These are phyloP conservation scores for Dichotomopilus funicola DNA, from an alignment of 2,329 filamentous ascomycete genomes.

Conservation along the genomic window DNA sequence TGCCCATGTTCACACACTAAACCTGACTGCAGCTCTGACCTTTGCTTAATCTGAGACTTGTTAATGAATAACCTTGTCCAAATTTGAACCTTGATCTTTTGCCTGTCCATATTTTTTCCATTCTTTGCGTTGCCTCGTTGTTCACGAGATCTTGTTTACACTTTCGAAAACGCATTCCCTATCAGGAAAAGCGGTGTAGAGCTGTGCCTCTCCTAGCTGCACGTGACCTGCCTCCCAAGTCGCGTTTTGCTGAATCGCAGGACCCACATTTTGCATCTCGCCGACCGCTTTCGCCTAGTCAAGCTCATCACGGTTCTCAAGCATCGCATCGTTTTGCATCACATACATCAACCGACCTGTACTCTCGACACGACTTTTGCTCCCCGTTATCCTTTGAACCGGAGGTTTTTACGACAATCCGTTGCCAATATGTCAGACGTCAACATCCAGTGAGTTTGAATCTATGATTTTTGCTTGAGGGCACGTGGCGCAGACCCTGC, in stretches of 20 bases:
- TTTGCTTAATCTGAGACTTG: no score
- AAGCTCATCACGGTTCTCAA: constrained; percentile 9
- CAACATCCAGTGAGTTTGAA: constrained; percentile 62
- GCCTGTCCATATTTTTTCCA: no score
- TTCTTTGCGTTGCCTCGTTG: no score
- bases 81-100: neutral
- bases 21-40: no score
- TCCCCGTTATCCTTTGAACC: constrained; percentile 5
- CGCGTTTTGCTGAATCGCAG: neutral
- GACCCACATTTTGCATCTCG: no score
- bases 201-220: neutral
- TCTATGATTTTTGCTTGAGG: neutral
- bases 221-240: constrained; percentile 3
- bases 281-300: neutral
- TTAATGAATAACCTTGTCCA: neutral
- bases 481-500: no score
- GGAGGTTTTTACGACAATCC: neutral
- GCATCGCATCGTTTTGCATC: constrained; percentile 2
- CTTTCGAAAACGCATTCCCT: no score
- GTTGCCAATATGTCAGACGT: constrained; percentile 52
- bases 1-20: no score
- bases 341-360: neutral
- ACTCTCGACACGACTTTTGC: neutral
- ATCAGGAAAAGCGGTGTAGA: neutral
- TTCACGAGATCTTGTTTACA: no score